Evolutionary conservation across 768 basidiomycete species (phyloP), one percentile per base, ranked within the genome.

Genomic region (Hemileccinum impolitum): DNA sequence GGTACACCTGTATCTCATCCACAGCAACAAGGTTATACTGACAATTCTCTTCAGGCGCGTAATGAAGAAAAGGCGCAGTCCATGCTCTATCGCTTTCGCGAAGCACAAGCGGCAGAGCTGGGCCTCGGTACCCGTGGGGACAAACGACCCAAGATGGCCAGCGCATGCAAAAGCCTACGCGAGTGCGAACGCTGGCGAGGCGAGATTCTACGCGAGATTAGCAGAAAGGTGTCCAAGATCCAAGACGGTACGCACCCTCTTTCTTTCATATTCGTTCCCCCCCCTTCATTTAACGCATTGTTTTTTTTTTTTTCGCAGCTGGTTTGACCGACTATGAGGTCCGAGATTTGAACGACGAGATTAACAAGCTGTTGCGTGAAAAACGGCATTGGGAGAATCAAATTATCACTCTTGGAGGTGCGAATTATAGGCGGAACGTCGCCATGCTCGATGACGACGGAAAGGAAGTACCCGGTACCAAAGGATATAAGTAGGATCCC

Each of bases 51-150:
- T n/a, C n/a, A 92, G 94, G 94, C 94, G 53, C 87, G 94, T 69
- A 97, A 98, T 86, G 90, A 94, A 68, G 95, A 97, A 70, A 99
- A 97, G 68, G 91, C 94, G 1, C 94, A 95, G 70, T 91, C 88
- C 15, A 93, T 91, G 88, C 77, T 92, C 26, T 91, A 92, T 66
- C 90, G 93, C 50, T 97, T 99, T 72, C 87, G 95, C 47, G 94
- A 98, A 72, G 90, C 91, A 39, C 95, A 99, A 65, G 94, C 92
- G 0, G 88, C 89, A 30, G 94, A 97, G 74, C 85, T 98, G 58
- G 94, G 95, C 32, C 80, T 99, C 19, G 87, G 88, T 30, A 86
- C 88, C 14, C 81, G 90, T 39, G 75, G 72, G 10, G 94, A 94
- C 68, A 81, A 84, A n/a, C 75, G 94, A 34, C 95, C 94, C 38